phyloP scores from a whole-genome alignment of 106 monocot genomes.

The Cymbidium sinense region DNA sequence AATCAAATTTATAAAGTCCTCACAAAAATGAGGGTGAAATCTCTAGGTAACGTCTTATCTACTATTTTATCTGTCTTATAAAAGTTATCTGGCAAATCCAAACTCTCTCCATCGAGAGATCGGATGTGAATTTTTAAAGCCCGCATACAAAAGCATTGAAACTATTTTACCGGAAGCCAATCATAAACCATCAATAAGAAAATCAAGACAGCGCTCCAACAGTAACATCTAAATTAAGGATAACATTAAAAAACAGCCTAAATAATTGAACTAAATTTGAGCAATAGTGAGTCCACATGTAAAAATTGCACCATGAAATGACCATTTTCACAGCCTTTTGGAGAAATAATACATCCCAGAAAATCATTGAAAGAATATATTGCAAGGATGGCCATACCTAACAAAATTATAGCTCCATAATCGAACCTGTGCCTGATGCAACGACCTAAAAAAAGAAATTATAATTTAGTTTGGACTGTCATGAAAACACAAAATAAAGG shows the following conservation, averaged over 20 bases:
- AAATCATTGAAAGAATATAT: neutral
- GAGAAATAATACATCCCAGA: neutral
- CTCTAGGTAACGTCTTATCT: too few relatives aligned
- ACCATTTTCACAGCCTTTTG: neutral
- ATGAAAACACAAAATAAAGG: neutral
- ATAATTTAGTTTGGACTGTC: neutral
- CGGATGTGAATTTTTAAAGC: too few relatives aligned
- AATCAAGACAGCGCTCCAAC: neutral
- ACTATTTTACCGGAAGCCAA: neutral
- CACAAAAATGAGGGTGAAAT: too few relatives aligned
- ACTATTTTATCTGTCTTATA: too few relatives aligned
- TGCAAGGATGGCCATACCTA: conserved; percentile 37
- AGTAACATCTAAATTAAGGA: too few relatives aligned
- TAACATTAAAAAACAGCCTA: neutral
- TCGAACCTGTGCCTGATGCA: conserved; percentile 88
- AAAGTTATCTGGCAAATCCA: too few relatives aligned
- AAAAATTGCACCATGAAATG: too few relatives aligned
- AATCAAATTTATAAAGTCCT: too few relatives aligned
- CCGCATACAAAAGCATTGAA: too few relatives aligned
- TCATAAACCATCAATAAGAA: neutral
- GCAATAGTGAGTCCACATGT: neutral
- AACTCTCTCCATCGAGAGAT: too few relatives aligned
- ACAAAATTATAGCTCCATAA: conserved; percentile 84
- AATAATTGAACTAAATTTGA: neutral
- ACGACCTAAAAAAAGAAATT: conserved; percentile 50